Percentiles rank a stretch among this genome's conserved stretches.
phyloP scores from a whole-genome alignment of 768 basidiomycete species.

The Clavulina sp. region DNA sequence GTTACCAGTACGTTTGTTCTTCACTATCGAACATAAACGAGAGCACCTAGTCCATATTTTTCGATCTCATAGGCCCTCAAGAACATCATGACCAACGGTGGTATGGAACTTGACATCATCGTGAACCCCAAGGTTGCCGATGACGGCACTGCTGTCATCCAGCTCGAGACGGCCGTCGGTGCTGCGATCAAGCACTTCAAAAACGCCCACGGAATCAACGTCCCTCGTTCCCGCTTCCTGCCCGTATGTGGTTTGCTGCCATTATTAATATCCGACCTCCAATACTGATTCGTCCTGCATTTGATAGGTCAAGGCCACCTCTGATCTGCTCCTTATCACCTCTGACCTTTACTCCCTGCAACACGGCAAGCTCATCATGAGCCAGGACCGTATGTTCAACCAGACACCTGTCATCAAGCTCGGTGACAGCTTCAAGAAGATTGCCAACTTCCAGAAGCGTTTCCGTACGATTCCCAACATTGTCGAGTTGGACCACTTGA shows the following conservation, averaged over 20 bases:
- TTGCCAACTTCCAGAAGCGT: constrained; percentile 79
- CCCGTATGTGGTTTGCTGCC: constrained; percentile 35
- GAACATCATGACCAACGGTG: constrained; percentile 70
- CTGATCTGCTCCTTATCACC: constrained; percentile 77
- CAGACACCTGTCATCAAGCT: constrained; percentile 88
- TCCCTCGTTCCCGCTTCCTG: constrained; percentile 85
- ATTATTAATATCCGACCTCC: background rate
- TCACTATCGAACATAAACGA: background rate
- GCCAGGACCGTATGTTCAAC: constrained; percentile 63
- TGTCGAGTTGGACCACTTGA: constrained; percentile 83
- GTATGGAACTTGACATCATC: constrained; percentile 88
- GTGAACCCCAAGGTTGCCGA: constrained; percentile 81
- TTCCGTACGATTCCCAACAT: constrained; percentile 91
- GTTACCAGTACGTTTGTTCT: constrained; percentile 20
- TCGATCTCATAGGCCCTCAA: constrained; percentile 47
- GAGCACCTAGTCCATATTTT: background rate
- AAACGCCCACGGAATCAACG: constrained; percentile 85
- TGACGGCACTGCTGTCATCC: constrained; percentile 66
- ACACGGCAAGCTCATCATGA: constrained; percentile 80
- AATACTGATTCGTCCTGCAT: background rate
- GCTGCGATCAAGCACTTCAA: constrained; percentile 89
- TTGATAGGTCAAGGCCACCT: constrained; percentile 44
- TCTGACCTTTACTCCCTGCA: constrained; percentile 81
- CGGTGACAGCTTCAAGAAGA: constrained; percentile 95
- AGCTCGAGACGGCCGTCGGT: constrained; percentile 84